Evolutionary conservation across 208 protist genomes (phyloP).

Genomic region (Vickermania spadyakhi): DNA sequence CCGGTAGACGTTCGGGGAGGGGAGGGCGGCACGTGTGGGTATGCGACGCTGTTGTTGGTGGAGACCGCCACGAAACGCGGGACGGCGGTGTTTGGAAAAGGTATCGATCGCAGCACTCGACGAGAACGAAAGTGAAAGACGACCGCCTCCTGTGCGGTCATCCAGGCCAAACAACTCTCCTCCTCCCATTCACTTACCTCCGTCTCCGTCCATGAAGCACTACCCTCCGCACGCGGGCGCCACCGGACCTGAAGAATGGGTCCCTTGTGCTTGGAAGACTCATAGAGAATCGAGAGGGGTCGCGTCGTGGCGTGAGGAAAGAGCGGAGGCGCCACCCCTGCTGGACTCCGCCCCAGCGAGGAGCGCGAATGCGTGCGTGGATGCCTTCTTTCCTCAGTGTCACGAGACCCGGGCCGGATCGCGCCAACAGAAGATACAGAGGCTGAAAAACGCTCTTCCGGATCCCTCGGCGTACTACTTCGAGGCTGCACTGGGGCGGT

Average conservation of each 20-base stretch:
- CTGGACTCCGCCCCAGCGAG: too few relatives aligned
- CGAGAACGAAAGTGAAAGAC: constrained; percentile 38
- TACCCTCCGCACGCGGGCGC: neutral
- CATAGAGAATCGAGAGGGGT: too few relatives aligned
- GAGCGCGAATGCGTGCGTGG: too few relatives aligned
- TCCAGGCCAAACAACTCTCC: constrained; percentile 40
- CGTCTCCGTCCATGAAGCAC: neutral
- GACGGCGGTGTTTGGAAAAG: constrained; percentile 4
- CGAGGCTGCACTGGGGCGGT: neutral
- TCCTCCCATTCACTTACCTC: too few relatives aligned
- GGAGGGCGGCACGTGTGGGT: neutral
- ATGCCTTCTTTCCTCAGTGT: too few relatives aligned
- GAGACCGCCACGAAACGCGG: neutral
- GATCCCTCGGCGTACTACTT: neutral
- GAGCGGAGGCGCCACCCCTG: too few relatives aligned
- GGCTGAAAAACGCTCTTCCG: too few relatives aligned
- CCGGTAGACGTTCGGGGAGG: neutral
- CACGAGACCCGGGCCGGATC: too few relatives aligned
- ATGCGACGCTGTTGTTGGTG: neutral
- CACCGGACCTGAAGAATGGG: neutral
- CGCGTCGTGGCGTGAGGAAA: too few relatives aligned
- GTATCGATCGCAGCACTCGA: constrained; percentile 15
- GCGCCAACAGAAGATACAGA: too few relatives aligned
- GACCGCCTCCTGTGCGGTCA: constrained; percentile 38
- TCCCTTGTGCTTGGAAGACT: neutral